These are phyloP conservation scores for Secale cereale DNA, from an alignment of 176 grass and related monocot species.

Conservation along the genomic window DNA sequence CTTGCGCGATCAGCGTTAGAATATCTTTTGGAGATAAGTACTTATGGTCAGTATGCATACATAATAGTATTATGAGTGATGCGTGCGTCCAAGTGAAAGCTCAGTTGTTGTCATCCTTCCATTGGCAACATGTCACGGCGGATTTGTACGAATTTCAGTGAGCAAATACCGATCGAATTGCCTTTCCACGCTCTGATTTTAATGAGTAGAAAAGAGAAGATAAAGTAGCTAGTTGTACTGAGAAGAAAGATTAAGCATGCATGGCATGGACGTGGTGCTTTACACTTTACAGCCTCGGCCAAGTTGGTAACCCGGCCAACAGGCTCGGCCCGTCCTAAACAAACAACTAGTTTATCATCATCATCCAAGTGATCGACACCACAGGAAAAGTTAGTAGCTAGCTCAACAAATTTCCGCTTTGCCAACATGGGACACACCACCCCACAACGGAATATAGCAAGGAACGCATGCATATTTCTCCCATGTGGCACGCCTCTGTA, in stretches of 20 bases:
- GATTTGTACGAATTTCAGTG: too few relatives aligned
- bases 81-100: slow-evolving; percentile 10
- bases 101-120: background rate
- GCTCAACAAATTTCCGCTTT: slow-evolving; percentile 30
- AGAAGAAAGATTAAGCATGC: background rate
- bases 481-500: background rate
- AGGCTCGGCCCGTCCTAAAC: slow-evolving; percentile 12
- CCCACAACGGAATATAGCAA: background rate
- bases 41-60: background rate
- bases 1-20: background rate
- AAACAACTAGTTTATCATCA: slow-evolving; percentile 29
- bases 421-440: slow-evolving; percentile 42
- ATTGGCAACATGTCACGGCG: background rate
- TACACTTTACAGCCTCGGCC: slow-evolving; percentile 41
- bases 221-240: background rate
- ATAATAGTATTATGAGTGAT: background rate
- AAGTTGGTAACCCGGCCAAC: slow-evolving; percentile 32
- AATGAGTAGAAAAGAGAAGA: background rate
- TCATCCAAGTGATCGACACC: slow-evolving; percentile 10
- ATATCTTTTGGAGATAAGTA: slow-evolving; percentile 18
- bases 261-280: slow-evolving; percentile 5
- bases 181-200: background rate
- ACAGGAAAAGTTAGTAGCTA: background rate
- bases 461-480: background rate
- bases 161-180: too few relatives aligned